Evolutionary conservation across 352 stramenopile genomes (phyloP).

Genomic region (Phytophthora ohioensis): DNA sequence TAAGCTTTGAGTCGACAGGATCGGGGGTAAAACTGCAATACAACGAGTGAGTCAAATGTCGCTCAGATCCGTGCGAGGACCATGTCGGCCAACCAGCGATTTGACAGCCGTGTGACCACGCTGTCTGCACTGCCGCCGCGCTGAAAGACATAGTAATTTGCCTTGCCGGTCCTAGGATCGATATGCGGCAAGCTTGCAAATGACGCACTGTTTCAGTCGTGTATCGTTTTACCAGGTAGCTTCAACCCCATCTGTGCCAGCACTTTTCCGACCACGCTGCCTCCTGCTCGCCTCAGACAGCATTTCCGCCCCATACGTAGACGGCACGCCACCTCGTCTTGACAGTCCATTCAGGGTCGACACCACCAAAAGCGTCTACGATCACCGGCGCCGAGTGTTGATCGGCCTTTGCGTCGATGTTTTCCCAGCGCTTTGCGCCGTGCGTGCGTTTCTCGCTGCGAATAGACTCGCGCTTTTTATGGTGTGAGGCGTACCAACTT

Average conservation of each 20-base stretch:
- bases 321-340: neutral
- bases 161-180: constrained; percentile 5
- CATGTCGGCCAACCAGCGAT: neutral
- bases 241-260: constrained; percentile 1
- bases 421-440: too few species aligned
- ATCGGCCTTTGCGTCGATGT: too few species aligned
- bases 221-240: neutral
- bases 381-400: too few species aligned
- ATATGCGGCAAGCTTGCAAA: neutral
- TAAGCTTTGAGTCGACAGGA: constrained; percentile 7
- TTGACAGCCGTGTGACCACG: neutral
- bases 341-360: neutral
- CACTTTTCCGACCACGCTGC: too few species aligned
- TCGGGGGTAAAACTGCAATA: neutral
- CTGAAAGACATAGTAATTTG: neutral
- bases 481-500: constrained; percentile 26
- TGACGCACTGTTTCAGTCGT: neutral
- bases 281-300: neutral
- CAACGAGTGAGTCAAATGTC: too few species aligned
- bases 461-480: constrained; percentile 20
- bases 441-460: constrained; percentile 11
- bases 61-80: neutral
- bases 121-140: neutral
- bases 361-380: too few species aligned
- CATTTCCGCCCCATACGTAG: neutral